Base-by-base conservation (phyloP, 768 basidiomycete species). In the Suillus variegatus region DNA sequence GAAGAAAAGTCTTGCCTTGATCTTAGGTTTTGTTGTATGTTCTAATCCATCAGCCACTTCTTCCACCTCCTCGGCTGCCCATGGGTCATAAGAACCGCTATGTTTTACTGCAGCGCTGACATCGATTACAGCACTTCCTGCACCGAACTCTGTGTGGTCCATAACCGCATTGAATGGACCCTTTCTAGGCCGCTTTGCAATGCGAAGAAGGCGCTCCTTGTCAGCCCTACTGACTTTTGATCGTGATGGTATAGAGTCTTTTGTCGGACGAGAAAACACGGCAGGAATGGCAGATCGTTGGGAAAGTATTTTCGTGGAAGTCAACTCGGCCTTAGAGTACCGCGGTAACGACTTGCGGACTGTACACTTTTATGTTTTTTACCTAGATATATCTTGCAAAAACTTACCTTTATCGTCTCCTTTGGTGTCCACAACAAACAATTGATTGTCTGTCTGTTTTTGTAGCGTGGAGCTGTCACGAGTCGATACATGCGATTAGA, bases 241-340 rank as follows among this genome's bases (percentile, higher is more conserved):
- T 64, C 75, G 71, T 12, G 78, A 68, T 4, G 74, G 64, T 22
- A 20, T 41, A 20, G 57, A 25, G 16, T 58, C 57, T 60, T 49
- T 73, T 13, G 64, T 70, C 1, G 60, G 28, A 18, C 86, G 87
- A n/a, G 93, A 91, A 65, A 84, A 79, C 40, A 96, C 86, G 0
- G 95, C 92, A 16, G 95, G 93, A 14, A 97, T 85, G 6, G 95
- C 95, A 2, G 95, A 96, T 22, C 95, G 90, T 73, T 95, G 88
- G 0, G 88, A 77, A 18, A 97, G 86, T 40, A 97, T 91, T 82
- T 91, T 91, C 2, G 90, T 79, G 0, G 93, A 93, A 22, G 83
- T 89, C 13, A 93, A 76, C 55, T 84, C 79, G 4, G 79, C 69
- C 35, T 77, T 80, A 12, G 86, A 86, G 73, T 83, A 88, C 65